Evolutionary conservation across 768 basidiomycete species (phyloP), one percentile per base, ranked within the genome.

Genomic region (Lactarius pseudohatsudake): DNA sequence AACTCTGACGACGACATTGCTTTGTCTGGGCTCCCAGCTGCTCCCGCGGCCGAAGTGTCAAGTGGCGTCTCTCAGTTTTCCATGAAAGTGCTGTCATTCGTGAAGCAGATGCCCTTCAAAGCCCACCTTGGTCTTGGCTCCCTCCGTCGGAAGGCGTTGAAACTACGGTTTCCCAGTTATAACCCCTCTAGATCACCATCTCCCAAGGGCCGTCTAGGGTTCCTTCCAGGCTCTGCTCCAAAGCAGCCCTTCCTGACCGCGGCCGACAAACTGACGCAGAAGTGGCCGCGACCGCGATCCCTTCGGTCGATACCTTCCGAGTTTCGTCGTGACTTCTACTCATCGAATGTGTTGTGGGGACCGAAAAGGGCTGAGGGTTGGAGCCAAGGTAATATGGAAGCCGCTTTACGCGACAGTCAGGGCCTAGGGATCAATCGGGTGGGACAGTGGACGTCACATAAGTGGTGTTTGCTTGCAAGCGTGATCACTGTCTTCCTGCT

Each of bases 381-480:
- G 69, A 26, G 47, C 28, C 47, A 66, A 59, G 20, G 9, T 36
- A 59, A 55, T 8, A 62, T 55, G 64, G 57, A 43, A 59, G 64
- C 54, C 3, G 72, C 59, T 70, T 74, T 63, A 66, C 77, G 77
- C 60, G 77, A 80, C 30, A 77, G 76, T 5, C 73, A 66, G 32
- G 80, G 78, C 2, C 71, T 79, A 54, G 80, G 78, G n/a, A 69
- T 79, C 9, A 78, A 79, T 58, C 71, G 74, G 40, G 71, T 79
- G 16, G 80, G 78, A 40, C 70, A 75, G n/a, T 90, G 89, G 89
- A 85, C 85, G 18, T 62, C 65, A n/a, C 82, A 81, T 72, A 91
- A 89, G 75, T 87, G 85, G 84, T 80, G 78, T 32, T 74, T 90
- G 50, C 72, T 89, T 20, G 57, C 85, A 18, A 88, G 88, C 4